Evolutionary conservation across 1,139 yeast genomes (phyloP).

Genomic region (Pichia sp.): DNA sequence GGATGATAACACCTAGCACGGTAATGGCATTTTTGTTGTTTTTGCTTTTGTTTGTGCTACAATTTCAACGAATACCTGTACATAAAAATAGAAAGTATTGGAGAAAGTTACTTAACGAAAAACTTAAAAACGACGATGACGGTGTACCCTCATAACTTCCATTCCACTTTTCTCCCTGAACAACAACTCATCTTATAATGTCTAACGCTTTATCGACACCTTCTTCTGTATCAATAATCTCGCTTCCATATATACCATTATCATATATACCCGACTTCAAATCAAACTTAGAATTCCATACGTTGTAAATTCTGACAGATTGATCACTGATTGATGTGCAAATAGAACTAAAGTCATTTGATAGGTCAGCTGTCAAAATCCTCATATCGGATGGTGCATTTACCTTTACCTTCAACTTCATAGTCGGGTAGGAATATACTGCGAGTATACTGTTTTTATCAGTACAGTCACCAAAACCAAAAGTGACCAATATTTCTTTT

Average conservation of each 20-base stretch:
- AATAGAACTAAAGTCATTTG: slow-evolving; percentile 57
- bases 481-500: slow-evolving; percentile 69
- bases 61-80: slow-evolving; percentile 43
- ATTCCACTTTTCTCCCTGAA: neutral
- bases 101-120: slow-evolving; percentile 44
- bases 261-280: slow-evolving; percentile 37
- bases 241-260: slow-evolving; percentile 50
- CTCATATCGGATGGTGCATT: slow-evolving; percentile 52
- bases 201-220: slow-evolving; percentile 37
- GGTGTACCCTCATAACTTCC: slow-evolving; percentile 52
- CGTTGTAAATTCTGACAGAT: slow-evolving; percentile 63
- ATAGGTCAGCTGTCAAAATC: slow-evolving; percentile 58
- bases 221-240: slow-evolving; percentile 54
- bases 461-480: slow-evolving; percentile 61
- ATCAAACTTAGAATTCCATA: slow-evolving; percentile 51
- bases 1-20: slow-evolving; percentile 63
- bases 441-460: slow-evolving; percentile 43
- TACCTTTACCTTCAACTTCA: slow-evolving; percentile 48
- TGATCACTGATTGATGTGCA: slow-evolving; percentile 77
- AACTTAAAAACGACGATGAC: slow-evolving; percentile 49
- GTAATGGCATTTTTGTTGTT: slow-evolving; percentile 51
- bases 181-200: slow-evolving; percentile 20
- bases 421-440: slow-evolving; percentile 63
- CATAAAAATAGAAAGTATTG: slow-evolving; percentile 54
- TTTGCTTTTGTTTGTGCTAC: slow-evolving; percentile 35